Conservation (phyloP, 768 basidiomycete genomes). For the Phylloporus sp. region DNA sequence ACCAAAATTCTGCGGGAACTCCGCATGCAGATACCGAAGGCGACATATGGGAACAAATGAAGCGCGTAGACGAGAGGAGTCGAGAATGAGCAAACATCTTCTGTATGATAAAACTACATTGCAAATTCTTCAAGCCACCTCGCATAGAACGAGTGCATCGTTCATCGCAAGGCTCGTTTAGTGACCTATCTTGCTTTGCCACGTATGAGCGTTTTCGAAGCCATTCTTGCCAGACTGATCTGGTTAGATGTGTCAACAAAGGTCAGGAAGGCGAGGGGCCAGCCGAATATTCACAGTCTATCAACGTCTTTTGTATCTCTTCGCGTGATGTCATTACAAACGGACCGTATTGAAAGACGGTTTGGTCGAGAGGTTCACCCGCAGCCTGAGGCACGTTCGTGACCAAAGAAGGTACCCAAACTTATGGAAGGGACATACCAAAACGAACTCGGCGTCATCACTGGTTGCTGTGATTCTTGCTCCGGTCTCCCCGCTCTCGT, state of each 20-base stretch:
- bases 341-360: slow-evolving; percentile 82
- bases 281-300: slow-evolving; percentile 58
- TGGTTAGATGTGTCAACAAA: slow-evolving; percentile 26
- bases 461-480: slow-evolving; percentile 55
- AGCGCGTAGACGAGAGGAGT: slow-evolving; percentile 42
- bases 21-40: slow-evolving; percentile 30
- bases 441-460: slow-evolving; percentile 65
- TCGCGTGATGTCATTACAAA: slow-evolving; percentile 80
- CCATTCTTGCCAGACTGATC: slow-evolving; percentile 77
- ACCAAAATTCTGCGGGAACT: slow-evolving; percentile 32
- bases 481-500: slow-evolving; percentile 55
- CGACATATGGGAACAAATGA: slow-evolving; percentile 67
- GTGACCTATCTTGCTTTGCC: slow-evolving; percentile 77
- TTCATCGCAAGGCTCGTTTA: slow-evolving; percentile 1
- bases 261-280: neutral
- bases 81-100: slow-evolving; percentile 18
- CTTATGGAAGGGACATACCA: slow-evolving; percentile 42
- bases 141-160: neutral
- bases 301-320: slow-evolving; percentile 77
- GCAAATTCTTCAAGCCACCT: neutral
- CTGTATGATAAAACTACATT: neutral
- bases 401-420: neutral
- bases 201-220: slow-evolving; percentile 83
- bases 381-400: slow-evolving; percentile 47
- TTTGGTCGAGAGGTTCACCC: slow-evolving; percentile 85